Evolutionary conservation across 495 filamentous ascomycete species (phyloP), one percentile per base, ranked within the genome.

Genomic region (Aspergillus nanangensis): DNA sequence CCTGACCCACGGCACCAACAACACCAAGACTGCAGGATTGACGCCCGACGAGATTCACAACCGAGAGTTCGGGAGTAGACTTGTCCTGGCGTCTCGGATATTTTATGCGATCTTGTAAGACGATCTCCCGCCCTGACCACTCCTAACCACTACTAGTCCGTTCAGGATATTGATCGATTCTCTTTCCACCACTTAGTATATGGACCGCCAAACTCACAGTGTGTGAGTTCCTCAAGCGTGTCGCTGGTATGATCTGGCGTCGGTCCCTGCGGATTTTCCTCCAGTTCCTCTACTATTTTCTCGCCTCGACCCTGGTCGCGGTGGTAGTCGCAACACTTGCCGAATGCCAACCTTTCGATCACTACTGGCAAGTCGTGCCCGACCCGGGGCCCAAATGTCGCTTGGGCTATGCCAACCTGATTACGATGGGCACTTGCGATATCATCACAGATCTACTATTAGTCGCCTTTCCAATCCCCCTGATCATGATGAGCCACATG

Each of bases 181-280:
- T 15, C 8, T 24, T 8, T n/a, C 8, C 25, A 34, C 25, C 25
- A 27, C 21, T 36, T 33, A 93, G 90, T 51, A 84, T 98, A 45
- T 98, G 92, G 92, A 84, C 83, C 22, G 80, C 90, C 56, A 98
- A 97, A 65, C 78, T 84, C 62, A 88, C 90, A 37, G 86, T 97
- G 43, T 86, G 86, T 48, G 89, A 94, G 61, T 96, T 95, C 57
- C 82, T 97, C 50, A 86, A 84, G 54, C 83, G 93, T 18, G 77
- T 97, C 29, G 78, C 78, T 4, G 70, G 72, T 5, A 66, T 76
- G 38, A 72, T 80, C 44, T 94, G 87, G 87, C 79, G 83, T 42
- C 72, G 74, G 17, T 81, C 82, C 5, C 86, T 92, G 47, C 78
- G 84, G 29, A 47, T 78, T 3, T 79, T 79, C 18, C 67, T 97